A percentile compares a stretch with the other conserved stretches of the same genome.
phyloP scores from a whole-genome alignment of 768 basidiomycete species.

The Boletus reticulatus region DNA sequence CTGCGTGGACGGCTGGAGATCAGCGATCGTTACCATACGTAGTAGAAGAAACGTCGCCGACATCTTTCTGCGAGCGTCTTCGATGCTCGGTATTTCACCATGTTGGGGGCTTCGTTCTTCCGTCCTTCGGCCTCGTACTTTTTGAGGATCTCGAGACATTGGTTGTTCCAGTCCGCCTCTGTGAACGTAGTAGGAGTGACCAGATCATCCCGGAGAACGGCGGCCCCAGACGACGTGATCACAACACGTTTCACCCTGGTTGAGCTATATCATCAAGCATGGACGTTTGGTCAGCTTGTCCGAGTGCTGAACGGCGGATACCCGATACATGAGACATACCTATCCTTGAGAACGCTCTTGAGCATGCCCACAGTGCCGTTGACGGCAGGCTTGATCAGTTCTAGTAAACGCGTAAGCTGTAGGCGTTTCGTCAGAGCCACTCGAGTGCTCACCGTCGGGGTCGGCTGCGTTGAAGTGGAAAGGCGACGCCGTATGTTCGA shows the following conservation, averaged over 20 bases:
- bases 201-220: constrained; percentile 34
- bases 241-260: constrained; percentile 64
- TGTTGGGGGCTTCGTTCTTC: constrained; percentile 32
- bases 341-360: constrained; percentile 52
- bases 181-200: constrained; percentile 33
- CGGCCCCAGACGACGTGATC: constrained; percentile 60
- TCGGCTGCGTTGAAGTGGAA: constrained; percentile 47
- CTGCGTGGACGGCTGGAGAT: constrained; percentile 16
- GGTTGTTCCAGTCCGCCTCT: constrained; percentile 63
- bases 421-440: no score
- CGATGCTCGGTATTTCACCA: constrained; percentile 52
- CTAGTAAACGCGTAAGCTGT: constrained; percentile 26
- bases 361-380: constrained; percentile 66
- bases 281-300: neutral
- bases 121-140: constrained; percentile 48
- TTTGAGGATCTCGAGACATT: constrained; percentile 36
- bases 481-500: constrained; percentile 70
- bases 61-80: constrained; percentile 67
- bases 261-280: constrained; percentile 15
- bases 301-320: no score
- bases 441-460: constrained; percentile 31
- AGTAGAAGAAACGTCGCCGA: constrained; percentile 10
- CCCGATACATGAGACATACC: constrained; percentile 30
- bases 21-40: neutral
- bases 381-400: constrained; percentile 69